Base-by-base conservation (phyloP, 2,329 filamentous ascomycete species). In the Albifimbria verrucaria region DNA sequence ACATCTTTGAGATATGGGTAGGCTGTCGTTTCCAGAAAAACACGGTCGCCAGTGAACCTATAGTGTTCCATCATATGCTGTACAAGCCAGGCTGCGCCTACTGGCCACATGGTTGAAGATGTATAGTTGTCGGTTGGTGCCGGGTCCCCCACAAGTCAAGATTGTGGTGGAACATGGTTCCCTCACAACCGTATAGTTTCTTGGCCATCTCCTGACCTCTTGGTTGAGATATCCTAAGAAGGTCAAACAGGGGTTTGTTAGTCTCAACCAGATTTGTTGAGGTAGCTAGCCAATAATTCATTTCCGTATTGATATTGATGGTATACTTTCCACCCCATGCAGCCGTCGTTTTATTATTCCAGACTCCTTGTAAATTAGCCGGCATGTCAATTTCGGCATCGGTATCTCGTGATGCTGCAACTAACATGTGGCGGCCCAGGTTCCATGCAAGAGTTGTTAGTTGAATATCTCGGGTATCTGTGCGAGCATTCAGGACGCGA, bases 231-330 rank as follows among this genome's bases (percentile, higher is more conserved):
- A 76, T 46, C 15, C 36, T 52, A 12, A 56, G 20, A 4, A 56
- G 54, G n/a, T 56, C 54, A 24, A 56, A 56, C 0, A 78, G 53
- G 0, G 75, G 72, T n/a, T 62, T 51, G 41, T 75, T 66, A 5
- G 66, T 70, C 52, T 75, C 71, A 12, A 24, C 22, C 7, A 47
- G 21, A 39, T 66, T 68, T 3, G 66, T 67, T n/a, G 59, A 53
- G 18, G 61, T 58, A 2, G 63, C 60, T 0, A 58, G 57, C 75
- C 74, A 78, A 58, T 78, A 77, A 59, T 78, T 78, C 76, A 78
- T 79, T 58, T 78, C 68, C 0, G 68, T 65, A 48, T 78, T 79
- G 62, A 77, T 76, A 54, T 77, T 76, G 52, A 77, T 73, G 2
- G 75, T 78, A 53, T 70, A 76, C 51, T 75, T 77, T 28, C 66